Evolutionary conservation across 2,329 filamentous ascomycete species (phyloP).

Genomic region (Pseudogymnoascus sp.): DNA sequence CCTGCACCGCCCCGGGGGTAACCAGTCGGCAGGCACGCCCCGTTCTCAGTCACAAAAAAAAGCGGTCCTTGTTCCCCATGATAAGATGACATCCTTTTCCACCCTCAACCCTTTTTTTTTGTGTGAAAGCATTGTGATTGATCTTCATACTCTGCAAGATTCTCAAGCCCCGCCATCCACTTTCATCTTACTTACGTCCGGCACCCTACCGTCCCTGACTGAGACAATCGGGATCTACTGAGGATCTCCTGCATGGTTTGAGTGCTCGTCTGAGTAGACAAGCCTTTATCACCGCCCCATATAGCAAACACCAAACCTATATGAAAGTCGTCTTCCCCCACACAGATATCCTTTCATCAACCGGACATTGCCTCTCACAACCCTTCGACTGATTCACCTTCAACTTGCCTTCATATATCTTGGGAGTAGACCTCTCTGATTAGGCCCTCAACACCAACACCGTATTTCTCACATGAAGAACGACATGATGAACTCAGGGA

Average conservation of each 20-base stretch:
- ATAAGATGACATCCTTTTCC: constrained; percentile 6
- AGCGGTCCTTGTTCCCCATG: background rate
- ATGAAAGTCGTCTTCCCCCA: background rate
- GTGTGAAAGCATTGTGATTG: background rate
- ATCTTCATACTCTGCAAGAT: background rate
- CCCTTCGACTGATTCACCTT: background rate
- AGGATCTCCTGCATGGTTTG: constrained; percentile 1
- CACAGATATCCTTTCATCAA: background rate
- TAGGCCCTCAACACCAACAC: background rate
- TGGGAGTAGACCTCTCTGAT: background rate
- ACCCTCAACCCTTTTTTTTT: constrained; percentile 6
- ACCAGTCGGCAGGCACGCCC: background rate
- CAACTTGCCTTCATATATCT: background rate
- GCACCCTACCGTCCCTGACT: background rate
- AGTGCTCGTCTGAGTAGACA: background rate
- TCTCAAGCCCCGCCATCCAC: background rate
- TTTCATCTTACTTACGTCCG: background rate
- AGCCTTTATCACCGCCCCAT: background rate
- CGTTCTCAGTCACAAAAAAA: constrained; percentile 9
- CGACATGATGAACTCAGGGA: background rate
- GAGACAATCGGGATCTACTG: background rate
- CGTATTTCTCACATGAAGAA: constrained; percentile 1
- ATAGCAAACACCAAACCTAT: background rate
- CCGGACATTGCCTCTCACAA: background rate
- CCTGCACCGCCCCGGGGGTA: constrained; percentile 3